Conservation (phyloP, 306 rosid genomes). For the Vachellia pachyceras region DNA sequence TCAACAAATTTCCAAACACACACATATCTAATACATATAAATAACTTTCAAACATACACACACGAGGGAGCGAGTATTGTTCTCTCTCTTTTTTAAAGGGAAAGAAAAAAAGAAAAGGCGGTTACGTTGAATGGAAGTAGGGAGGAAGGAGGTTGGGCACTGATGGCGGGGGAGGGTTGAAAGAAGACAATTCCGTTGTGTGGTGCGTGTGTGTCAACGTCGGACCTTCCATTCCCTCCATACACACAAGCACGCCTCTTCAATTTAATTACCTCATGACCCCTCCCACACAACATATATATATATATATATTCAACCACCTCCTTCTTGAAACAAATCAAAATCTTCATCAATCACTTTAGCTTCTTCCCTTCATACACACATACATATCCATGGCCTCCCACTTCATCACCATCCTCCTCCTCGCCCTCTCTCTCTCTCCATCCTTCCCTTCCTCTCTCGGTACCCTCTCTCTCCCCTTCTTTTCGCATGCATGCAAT, state of each 20-base stretch:
- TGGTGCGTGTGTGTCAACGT: not conserved
- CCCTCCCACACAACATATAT: too few relatives aligned
- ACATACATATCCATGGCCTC: constrained; percentile 55
- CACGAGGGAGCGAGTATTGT: too few relatives aligned
- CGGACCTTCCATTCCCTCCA: too few relatives aligned
- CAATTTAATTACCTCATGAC: too few relatives aligned
- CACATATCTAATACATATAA: too few relatives aligned
- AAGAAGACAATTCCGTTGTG: not conserved
- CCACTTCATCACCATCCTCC: constrained; percentile 36
- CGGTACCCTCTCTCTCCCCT: constrained; percentile 50
- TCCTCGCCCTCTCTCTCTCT: constrained; percentile 49
- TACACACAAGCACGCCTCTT: too few relatives aligned
- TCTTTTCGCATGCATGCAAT: too few relatives aligned
- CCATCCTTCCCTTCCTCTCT: constrained; percentile 56
- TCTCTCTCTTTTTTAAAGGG: too few relatives aligned
- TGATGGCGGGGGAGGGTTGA: not conserved
- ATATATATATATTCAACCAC: too few relatives aligned
- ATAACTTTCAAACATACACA: too few relatives aligned
- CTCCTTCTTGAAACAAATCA: not conserved
- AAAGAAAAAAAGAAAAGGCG: too few relatives aligned
- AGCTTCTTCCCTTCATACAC: not conserved
- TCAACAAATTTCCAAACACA: too few relatives aligned
- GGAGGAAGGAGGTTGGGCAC: not conserved
- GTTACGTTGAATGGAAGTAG: not conserved
- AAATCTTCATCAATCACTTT: not conserved